Percentiles rank a stretch among this genome's conserved stretches.
These are phyloP conservation scores for Tulasnella sp. DNA, from an alignment of 768 basidiomycete species.

Conservation along the genomic window DNA sequence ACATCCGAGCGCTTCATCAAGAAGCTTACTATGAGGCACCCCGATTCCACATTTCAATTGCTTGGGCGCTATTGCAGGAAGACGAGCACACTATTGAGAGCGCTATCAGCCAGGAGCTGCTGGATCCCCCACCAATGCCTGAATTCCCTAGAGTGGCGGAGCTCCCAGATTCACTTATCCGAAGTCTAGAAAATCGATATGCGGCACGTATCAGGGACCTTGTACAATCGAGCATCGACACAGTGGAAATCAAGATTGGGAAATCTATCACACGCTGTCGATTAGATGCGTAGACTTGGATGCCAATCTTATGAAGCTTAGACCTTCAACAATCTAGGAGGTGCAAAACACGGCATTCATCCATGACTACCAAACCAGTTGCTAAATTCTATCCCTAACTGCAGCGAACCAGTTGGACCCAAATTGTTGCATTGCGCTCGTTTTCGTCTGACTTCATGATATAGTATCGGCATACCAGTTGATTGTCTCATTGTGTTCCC, in stretches of 20 bases:
- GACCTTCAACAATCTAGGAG: too few species aligned
- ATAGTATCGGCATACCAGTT: too few species aligned
- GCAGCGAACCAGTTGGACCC: too few species aligned
- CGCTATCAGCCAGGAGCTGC: neutral
- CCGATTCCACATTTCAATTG: slow-evolving; percentile 81
- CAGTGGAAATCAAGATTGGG: slow-evolving; percentile 58
- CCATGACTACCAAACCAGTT: too few species aligned
- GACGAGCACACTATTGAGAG: neutral
- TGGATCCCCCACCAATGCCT: neutral
- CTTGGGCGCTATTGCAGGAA: slow-evolving; percentile 63
- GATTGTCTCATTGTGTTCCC: too few species aligned
- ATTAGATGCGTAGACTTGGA: slow-evolving; percentile 22
- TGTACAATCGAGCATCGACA: slow-evolving; percentile 42
- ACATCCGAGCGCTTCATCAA: slow-evolving; percentile 52
- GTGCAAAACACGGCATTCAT: too few species aligned
- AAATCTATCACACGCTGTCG: slow-evolving; percentile 49
- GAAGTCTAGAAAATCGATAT: slow-evolving; percentile 41
- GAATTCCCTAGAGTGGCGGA: slow-evolving; percentile 40
- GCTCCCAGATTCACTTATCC: slow-evolving; percentile 41
- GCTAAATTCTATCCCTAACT: too few species aligned
- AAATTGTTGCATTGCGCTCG: too few species aligned
- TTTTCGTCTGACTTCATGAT: too few species aligned
- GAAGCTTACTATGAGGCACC: slow-evolving; percentile 71
- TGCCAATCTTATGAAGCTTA: too few species aligned
- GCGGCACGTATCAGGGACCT: slow-evolving; percentile 34